Evolutionary conservation across 805 yeast species (phyloP), one percentile per base, ranked within the genome.

Genomic region (Yamadazyma tumulicola): DNA sequence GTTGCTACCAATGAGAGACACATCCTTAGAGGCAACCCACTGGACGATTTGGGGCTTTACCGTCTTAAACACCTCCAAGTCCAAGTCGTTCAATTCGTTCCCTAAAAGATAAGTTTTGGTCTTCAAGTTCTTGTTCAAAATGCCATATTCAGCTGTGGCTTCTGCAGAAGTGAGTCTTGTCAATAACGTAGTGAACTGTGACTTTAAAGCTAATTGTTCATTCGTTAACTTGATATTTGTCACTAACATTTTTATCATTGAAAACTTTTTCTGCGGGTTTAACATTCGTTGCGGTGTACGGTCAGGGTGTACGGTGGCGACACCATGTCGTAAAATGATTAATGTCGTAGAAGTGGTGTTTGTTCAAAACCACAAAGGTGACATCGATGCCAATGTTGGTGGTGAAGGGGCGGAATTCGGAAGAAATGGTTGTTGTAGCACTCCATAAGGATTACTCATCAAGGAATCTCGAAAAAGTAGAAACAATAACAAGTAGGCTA

Each of bases 181-280:
- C n/a, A 89, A 70, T 34, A 88, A 69, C 4, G 95, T 79, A 39
- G 70, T 69, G 81, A 91, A 85, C 63, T 89, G 96, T 21, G 88
- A 74, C 44, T 75, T 70, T 46, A 81, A 69, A 15, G 95, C 95
- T 52, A 72, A 68, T 64, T 81, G 84, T 37, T 72, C 75, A 26
- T 49, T 46, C 27, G 59, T 34, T 31, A 40, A 40, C 31, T 51
- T 32, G 10, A 33, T 36, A 18, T 24, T 29, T 34, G 37, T 32
- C 3, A 36, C 32, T 24, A 36, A 36, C 38, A 35, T 35, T 34
- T 30, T 35, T 35, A 35, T 18, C 38, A 35, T 35, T 26, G 19
- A 29, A 34, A 34, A 34, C 7, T 19, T 34, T 34, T 34, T 33
- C 12, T 13, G n/a, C 10, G 11, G 23, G 11, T 11, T 21, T n/a